These are phyloP conservation scores for Starmerella roubikii DNA, from an alignment of 805 yeast genomes.

Conservation along the genomic window DNA sequence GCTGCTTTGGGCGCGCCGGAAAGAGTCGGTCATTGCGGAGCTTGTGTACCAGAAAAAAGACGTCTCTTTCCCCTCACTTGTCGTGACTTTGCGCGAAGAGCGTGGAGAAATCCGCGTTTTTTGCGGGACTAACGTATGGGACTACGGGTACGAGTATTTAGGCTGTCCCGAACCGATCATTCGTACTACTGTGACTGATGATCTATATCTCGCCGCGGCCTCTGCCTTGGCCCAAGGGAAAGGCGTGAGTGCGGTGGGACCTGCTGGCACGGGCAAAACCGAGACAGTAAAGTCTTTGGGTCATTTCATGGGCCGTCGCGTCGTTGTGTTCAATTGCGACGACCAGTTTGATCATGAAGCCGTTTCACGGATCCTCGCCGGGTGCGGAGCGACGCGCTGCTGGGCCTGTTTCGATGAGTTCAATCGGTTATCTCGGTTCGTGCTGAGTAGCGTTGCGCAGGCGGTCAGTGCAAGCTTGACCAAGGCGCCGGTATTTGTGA, in stretches of 20 bases:
- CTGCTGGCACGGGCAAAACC: constrained; percentile 96
- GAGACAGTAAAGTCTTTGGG: constrained; percentile 81
- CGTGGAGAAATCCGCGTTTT: constrained; percentile 24
- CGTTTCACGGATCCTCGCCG: constrained; percentile 61
- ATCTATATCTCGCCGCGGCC: constrained; percentile 53
- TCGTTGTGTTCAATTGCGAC: constrained; percentile 81
- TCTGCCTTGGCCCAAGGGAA: constrained; percentile 57
- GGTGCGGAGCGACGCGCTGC: constrained; percentile 70
- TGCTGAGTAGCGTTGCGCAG: constrained; percentile 73
- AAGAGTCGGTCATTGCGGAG: constrained; percentile 11
- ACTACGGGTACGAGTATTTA: constrained; percentile 70
- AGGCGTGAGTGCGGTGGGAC: constrained; percentile 92
- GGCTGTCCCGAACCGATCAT: constrained; percentile 67
- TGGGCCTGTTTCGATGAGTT: constrained; percentile 98
- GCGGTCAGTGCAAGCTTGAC: constrained; percentile 49
- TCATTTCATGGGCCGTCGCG: constrained; percentile 63
- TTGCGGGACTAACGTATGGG: constrained; percentile 39
- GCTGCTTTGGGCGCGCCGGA: constrained; percentile 7
- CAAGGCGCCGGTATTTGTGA: constrained; percentile 57
- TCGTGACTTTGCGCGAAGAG: background rate
- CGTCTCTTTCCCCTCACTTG: constrained; percentile 1
- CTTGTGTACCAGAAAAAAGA: constrained; percentile 3
- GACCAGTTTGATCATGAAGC: constrained; percentile 73
- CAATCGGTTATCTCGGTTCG: constrained; percentile 57
- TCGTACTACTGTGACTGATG: constrained; percentile 55